Evolutionary conservation across 352 stramenopile species (phyloP), one percentile per base, ranked within the genome.

Genomic region (Lagenidium giganteum): DNA sequence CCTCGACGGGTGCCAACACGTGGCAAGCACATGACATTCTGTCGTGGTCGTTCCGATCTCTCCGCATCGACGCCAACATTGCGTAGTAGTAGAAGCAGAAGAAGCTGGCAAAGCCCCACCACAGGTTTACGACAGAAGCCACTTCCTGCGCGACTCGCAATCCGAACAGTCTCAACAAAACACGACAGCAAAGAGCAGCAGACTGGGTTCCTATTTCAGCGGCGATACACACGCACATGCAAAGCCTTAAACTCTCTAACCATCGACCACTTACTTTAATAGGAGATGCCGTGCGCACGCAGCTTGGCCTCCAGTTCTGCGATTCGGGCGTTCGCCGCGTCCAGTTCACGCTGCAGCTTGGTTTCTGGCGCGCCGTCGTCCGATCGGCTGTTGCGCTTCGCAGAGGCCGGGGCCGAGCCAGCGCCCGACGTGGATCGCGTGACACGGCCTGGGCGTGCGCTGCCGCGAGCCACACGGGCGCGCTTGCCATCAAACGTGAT

Each of bases 1-100:
- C 83, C 2, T 70, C 86, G 22, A 97, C 93, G 1, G 87, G 87
- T 5, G 64, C 54, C 34, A 62, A 59, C 1, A 78, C 82, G 21
- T 97, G 78, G 68, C 90, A 97, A 65, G 72, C 71, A 3, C 87
- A 97, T 31, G 85, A 97, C 36, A 69, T 97, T 28, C 46, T 96
- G 13, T 77, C 69, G 8, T 96, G 84, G 83, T 49, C 51, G 12
- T 96, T 96, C 36, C 48, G 68, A 5, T 82, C 66, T 18, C 62
- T 88, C 8, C 65, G 82, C 2, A 41, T 39, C 6, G 36, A 61
- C 8, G 42, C 20, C 13, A 63, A 63, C 16, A 54, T 66, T 39
- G 34, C 8, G 23, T 47, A 3, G 34, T n/a, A n/a, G n/a, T n/a
- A n/a, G 32, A 38, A 48, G 20, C 27, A 53, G 37, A 42, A n/a